Evolutionary conservation across 2,329 filamentous ascomycete species (phyloP).

Genomic region (Epichloe uncinata): DNA sequence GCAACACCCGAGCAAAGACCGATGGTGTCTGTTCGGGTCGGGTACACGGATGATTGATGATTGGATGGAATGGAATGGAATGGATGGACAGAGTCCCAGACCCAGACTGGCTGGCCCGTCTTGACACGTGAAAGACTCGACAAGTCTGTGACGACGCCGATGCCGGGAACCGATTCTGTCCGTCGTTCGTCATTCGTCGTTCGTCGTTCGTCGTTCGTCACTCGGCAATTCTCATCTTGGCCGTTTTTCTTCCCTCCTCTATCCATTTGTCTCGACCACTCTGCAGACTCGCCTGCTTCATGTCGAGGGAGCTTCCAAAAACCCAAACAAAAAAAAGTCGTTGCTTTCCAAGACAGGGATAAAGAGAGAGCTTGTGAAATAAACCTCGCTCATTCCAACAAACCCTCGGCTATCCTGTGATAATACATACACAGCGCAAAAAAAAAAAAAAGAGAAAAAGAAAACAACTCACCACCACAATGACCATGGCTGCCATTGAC

Average conservation of each 20-base stretch:
- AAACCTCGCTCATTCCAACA: no score
- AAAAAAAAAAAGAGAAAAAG: no score
- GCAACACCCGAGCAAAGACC: conserved; percentile 21
- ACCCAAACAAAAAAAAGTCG: neutral
- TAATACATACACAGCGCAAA: neutral
- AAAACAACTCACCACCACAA: neutral
- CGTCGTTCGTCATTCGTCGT: neutral
- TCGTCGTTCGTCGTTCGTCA: neutral
- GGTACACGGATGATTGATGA: no score
- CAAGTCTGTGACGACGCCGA: conserved; percentile 4
- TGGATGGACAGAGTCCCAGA: neutral
- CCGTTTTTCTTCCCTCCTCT: neutral
- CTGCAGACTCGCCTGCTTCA: neutral
- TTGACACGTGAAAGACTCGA: conserved; percentile 22
- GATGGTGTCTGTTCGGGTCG: conserved; percentile 11
- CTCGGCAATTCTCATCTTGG: conserved; percentile 1
- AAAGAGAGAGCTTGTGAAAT: neutral
- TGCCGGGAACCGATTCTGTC: neutral
- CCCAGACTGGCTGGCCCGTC: neutral
- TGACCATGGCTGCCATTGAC: conserved; percentile 54
- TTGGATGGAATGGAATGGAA: no score
- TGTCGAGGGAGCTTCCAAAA: neutral
- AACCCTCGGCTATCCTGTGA: no score
- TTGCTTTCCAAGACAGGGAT: neutral
- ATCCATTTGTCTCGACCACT: conserved; percentile 1